Conservation (phyloP, 306 rosid species). For the Glycyrrhiza uralensis region DNA sequence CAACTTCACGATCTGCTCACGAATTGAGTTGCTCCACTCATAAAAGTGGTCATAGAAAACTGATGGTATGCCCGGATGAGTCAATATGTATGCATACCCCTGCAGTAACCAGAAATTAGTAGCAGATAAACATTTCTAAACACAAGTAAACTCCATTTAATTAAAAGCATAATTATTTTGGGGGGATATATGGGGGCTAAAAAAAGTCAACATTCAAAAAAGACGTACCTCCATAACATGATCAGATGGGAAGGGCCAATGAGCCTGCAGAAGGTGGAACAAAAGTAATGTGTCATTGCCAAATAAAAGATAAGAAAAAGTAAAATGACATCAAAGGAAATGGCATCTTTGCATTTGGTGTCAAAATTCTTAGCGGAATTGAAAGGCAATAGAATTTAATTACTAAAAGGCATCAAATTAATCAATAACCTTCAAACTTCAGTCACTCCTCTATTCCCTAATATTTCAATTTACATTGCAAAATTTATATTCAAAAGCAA, state of each 20-base stretch:
- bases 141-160: background rate
- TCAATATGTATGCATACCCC: slow-evolving; percentile 90
- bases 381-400: background rate
- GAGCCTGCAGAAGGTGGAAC: slow-evolving; percentile 63
- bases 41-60: slow-evolving; percentile 89
- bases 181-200: background rate
- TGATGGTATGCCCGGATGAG: slow-evolving; percentile 91
- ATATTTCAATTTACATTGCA: background rate
- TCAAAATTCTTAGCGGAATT: background rate
- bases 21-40: slow-evolving; percentile 63
- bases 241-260: slow-evolving; percentile 84
- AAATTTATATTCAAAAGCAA: background rate
- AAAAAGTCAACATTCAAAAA: background rate
- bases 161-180: background rate
- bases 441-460: background rate
- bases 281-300: background rate
- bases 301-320: background rate
- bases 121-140: background rate
- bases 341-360: background rate
- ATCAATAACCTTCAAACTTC: background rate
- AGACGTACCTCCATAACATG: slow-evolving; percentile 77
- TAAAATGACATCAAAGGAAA: background rate
- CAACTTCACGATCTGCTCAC: slow-evolving; percentile 74
- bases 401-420: background rate
- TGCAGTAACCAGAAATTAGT: slow-evolving; percentile 22